Conservation (phyloP, 2,329 filamentous ascomycete species). For the Colletotrichum tropicicola region DNA sequence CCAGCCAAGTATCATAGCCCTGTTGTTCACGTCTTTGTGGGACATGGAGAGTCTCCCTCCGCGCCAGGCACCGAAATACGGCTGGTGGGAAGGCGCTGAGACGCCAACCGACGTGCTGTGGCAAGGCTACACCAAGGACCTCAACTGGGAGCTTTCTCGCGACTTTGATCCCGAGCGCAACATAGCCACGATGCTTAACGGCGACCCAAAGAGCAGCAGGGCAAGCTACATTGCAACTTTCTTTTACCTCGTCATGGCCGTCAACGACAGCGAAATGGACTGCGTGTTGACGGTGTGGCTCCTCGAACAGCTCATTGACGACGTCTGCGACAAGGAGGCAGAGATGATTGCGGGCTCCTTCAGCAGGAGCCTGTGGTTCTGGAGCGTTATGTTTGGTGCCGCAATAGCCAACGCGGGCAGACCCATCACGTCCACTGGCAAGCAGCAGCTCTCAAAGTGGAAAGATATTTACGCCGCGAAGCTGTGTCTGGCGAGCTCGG, state of each 20-base stretch:
- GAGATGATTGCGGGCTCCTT: slow-evolving; percentile 51
- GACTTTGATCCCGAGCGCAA: slow-evolving; percentile 42
- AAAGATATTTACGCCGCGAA: slow-evolving; percentile 49
- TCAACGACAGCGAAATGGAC: slow-evolving; percentile 51
- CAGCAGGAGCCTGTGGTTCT: slow-evolving; percentile 54
- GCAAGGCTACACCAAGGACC: slow-evolving; percentile 46
- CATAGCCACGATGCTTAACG: slow-evolving; percentile 43
- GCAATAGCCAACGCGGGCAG: slow-evolving; percentile 49
- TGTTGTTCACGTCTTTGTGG: slow-evolving; percentile 54
- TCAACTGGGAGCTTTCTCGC: slow-evolving; percentile 47
- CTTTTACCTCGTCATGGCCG: slow-evolving; percentile 55
- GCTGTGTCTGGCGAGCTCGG: slow-evolving; percentile 48
- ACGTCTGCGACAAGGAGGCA: slow-evolving; percentile 50
- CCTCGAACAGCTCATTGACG: slow-evolving; percentile 54
- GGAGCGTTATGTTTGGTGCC: slow-evolving; percentile 55
- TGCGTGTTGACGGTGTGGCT: slow-evolving; percentile 55
- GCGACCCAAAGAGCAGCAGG: slow-evolving; percentile 48
- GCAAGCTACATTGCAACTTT: slow-evolving; percentile 56
- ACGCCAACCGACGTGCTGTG: slow-evolving; percentile 45
- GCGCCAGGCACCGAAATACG: slow-evolving; percentile 44
- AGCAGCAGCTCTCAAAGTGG: slow-evolving; percentile 47
- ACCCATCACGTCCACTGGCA: slow-evolving; percentile 44
- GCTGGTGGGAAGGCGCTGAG: slow-evolving; percentile 46
- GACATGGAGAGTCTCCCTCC: slow-evolving; percentile 46
- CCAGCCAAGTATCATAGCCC: slow-evolving; percentile 54